Conservation (phyloP, 306 rosid genomes). For the Vigna hirtella region DNA sequence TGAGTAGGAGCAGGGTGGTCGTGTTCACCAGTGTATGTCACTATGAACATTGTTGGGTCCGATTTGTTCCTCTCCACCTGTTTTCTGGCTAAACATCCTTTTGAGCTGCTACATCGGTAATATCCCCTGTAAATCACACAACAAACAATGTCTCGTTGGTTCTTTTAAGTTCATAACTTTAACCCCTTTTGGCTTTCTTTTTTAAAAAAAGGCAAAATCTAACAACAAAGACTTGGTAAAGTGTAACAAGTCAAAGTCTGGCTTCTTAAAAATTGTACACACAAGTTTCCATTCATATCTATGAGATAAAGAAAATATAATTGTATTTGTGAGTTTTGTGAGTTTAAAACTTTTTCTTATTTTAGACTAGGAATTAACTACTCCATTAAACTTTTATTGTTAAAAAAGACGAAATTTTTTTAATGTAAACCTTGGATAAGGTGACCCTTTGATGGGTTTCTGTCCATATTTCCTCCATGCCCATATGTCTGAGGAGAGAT, state of each 20-base stretch:
- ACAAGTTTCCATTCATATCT: background rate
- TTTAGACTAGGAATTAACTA: background rate
- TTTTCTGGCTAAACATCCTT: conserved; percentile 94
- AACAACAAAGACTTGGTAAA: background rate
- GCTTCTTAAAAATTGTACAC: background rate
- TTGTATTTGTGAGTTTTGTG: background rate
- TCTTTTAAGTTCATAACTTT: background rate
- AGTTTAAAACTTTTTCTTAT: background rate
- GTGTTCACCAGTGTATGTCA: conserved; percentile 94
- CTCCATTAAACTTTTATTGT: background rate
- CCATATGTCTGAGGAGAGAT: conserved; percentile 90
- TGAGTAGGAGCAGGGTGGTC: conserved; percentile 96
- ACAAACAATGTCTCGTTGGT: conserved; percentile 21
- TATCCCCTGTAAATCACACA: conserved; percentile 72
- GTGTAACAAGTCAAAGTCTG: background rate
- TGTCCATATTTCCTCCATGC: conserved; percentile 99
- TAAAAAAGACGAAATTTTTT: background rate
- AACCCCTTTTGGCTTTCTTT: background rate
- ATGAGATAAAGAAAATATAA: background rate
- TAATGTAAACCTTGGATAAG: conserved; percentile 85
- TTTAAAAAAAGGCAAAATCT: background rate
- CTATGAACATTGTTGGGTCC: conserved; percentile 91
- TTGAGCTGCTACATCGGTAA: conserved; percentile 95
- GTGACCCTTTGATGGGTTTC: conserved; percentile 98
- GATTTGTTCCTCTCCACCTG: conserved; percentile 93